These are phyloP conservation scores for Podospora tetraspora DNA, from an alignment of 495 filamentous ascomycete species.

Conservation along the genomic window DNA sequence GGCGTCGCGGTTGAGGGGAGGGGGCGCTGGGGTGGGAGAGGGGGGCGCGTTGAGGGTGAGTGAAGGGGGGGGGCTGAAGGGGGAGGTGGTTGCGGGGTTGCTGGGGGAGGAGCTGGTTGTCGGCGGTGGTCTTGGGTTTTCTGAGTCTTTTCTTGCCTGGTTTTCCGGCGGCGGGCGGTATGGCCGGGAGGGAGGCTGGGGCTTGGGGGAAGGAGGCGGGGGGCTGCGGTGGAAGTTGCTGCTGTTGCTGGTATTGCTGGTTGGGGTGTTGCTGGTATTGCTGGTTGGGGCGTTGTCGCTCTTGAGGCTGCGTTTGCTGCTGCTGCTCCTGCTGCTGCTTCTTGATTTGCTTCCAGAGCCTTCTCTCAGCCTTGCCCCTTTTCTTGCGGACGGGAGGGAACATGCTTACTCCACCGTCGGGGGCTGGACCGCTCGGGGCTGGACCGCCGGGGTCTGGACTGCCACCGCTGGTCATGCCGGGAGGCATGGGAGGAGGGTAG, in stretches of 20 bases:
- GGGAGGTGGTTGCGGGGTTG: background rate
- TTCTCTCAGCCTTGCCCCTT: background rate
- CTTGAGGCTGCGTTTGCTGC: background rate
- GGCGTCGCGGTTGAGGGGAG: conserved; percentile 12
- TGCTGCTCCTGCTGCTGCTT: background rate
- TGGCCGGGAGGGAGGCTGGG: background rate
- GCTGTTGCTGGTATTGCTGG: background rate
- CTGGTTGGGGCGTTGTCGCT: background rate
- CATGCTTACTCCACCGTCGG: background rate
- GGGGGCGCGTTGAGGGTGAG: background rate
- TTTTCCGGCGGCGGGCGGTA: background rate
- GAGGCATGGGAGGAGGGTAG: background rate
- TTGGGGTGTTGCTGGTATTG: background rate
- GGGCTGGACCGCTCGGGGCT: no score
- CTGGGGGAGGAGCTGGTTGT: background rate
- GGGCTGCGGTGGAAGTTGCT: background rate
- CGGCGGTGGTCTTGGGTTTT: background rate
- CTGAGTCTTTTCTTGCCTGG: background rate
- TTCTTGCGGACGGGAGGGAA: background rate
- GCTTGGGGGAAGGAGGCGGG: background rate
- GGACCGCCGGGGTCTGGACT: no score
- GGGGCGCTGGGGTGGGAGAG: no score
- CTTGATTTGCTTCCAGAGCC: background rate
- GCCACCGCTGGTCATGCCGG: background rate
- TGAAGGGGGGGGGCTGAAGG: background rate